These are phyloP conservation scores for Cladosporium velox DNA, from an alignment of 2,329 filamentous ascomycete species.

Conservation along the genomic window DNA sequence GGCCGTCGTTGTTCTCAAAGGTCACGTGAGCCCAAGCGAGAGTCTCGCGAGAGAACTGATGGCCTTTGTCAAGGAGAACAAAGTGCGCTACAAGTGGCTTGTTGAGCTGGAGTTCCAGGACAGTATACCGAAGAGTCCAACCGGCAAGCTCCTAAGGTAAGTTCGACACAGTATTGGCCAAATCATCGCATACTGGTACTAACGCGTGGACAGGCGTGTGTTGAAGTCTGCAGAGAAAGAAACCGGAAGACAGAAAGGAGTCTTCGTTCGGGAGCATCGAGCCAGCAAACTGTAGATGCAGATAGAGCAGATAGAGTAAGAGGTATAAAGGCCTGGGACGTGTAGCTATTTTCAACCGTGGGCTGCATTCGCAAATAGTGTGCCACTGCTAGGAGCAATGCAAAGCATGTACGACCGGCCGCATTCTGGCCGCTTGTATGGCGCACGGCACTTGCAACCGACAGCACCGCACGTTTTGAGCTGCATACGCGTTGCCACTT, in stretches of 20 bases:
- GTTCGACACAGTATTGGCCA: neutral
- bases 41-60: slow-evolving; percentile 51
- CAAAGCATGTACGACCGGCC: neutral
- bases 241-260: neutral
- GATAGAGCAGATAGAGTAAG: neutral
- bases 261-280: neutral
- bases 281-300: neutral
- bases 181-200: neutral
- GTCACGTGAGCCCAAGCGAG: slow-evolving; percentile 25
- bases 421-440: neutral
- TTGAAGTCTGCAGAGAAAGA: slow-evolving; percentile 13
- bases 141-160: neutral
- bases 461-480: neutral
- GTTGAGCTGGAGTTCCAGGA: slow-evolving; percentile 61
- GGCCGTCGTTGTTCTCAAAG: slow-evolving; percentile 55
- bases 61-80: slow-evolving; percentile 64
- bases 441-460: neutral
- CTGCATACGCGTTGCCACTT: neutral
- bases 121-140: slow-evolving; percentile 17
- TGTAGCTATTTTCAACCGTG: neutral
- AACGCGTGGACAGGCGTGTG: neutral
- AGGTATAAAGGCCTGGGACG: neutral
- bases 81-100: slow-evolving; percentile 70
- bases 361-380: neutral
- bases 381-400: neutral